Conservation (phyloP, 306 rosid genomes). For the Pachyrhizus erosus region DNA sequence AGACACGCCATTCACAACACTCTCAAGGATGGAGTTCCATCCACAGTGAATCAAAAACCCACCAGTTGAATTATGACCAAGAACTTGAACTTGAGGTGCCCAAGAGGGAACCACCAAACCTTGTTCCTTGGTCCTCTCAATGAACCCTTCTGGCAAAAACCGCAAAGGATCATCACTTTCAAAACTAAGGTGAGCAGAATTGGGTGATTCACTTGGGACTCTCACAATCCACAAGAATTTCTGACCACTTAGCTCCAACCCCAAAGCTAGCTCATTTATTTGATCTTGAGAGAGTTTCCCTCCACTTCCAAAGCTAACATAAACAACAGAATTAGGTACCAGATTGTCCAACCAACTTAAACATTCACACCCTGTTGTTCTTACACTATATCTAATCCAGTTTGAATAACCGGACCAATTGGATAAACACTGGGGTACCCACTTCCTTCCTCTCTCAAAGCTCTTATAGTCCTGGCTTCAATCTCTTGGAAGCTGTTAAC, state of each 20-base stretch:
- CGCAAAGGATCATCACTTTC: slow-evolving; percentile 12
- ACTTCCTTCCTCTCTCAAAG: neutral
- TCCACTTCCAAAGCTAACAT: slow-evolving; percentile 48
- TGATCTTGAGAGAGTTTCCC: slow-evolving; percentile 37
- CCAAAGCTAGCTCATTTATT: slow-evolving; percentile 34
- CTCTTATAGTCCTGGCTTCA: slow-evolving; percentile 25
- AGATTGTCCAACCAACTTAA: slow-evolving; percentile 41
- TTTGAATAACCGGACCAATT: slow-evolving; percentile 48
- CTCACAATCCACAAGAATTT: slow-evolving; percentile 41
- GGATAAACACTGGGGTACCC: slow-evolving; percentile 6
- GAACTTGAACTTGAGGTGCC: slow-evolving; percentile 47
- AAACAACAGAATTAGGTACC: slow-evolving; percentile 28
- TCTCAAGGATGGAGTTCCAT: slow-evolving; percentile 41
- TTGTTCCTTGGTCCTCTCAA: slow-evolving; percentile 38
- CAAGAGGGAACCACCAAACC: slow-evolving; percentile 42
- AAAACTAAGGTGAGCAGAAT: slow-evolving; percentile 25
- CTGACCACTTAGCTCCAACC: slow-evolving; percentile 33
- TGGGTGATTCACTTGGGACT: slow-evolving; percentile 4
- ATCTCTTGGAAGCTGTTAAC: slow-evolving; percentile 37
- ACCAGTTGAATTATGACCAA: slow-evolving; percentile 36
- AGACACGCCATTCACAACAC: slow-evolving; percentile 18
- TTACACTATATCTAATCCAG: neutral
- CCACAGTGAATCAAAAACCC: slow-evolving; percentile 47
- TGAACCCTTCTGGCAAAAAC: slow-evolving; percentile 38
- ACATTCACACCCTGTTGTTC: neutral